Conservation (phyloP, 2,329 filamentous ascomycete species). For the Ophiocordyceps camponoti-floridani region DNA sequence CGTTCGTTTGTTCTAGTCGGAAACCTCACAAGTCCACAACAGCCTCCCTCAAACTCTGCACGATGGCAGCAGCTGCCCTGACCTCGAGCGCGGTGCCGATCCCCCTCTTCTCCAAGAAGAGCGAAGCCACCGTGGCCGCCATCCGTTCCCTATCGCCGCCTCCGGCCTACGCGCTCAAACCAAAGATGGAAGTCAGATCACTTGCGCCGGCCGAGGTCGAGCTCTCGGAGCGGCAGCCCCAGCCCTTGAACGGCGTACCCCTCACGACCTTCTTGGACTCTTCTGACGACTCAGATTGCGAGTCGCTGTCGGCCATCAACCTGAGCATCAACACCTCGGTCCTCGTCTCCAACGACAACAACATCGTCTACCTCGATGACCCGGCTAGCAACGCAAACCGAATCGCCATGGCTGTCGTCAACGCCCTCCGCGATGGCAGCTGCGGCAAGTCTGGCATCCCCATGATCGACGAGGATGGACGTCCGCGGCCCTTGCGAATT, state of each 20-base stretch:
- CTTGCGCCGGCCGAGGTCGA: no score
- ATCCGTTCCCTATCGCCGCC: no score
- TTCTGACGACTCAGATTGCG: conserved; percentile 3
- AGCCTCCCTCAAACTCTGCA: no score
- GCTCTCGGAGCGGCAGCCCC: no score
- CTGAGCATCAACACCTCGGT: conserved; percentile 30
- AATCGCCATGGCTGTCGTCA: conserved; percentile 25
- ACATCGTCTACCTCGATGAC: conserved; percentile 25
- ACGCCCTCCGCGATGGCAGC: conserved; percentile 23
- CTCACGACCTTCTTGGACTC: background rate
- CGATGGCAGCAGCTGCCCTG: no score
- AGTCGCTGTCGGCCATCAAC: conserved; percentile 19
- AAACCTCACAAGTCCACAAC: no score
- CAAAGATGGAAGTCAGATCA: no score
- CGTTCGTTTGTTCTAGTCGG: no score
- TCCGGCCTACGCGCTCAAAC: no score
- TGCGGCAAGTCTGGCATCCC: conserved; percentile 20
- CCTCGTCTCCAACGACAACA: conserved; percentile 26
- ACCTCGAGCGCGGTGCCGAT: no score
- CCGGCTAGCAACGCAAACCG: conserved; percentile 20
- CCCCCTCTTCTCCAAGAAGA: no score
- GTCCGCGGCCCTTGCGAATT: conserved; percentile 21
- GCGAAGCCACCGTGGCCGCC: no score
- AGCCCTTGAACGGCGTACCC: background rate
- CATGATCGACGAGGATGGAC: conserved; percentile 27